Base-by-base conservation (phyloP, 2,329 filamentous ascomycete species). In the Trichoderma semiorbis region DNA sequence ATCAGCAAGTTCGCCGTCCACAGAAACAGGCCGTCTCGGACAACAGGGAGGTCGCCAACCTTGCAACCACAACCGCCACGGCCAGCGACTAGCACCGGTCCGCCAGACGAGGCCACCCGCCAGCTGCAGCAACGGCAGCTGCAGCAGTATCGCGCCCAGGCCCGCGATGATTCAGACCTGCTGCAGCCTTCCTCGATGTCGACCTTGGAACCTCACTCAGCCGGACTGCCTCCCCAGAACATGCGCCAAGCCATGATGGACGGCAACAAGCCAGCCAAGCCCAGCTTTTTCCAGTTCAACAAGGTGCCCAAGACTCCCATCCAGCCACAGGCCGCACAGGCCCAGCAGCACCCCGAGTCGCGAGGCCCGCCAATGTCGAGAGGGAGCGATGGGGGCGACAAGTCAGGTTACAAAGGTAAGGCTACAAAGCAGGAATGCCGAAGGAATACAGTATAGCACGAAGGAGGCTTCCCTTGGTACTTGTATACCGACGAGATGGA, bases 201-300 rank as follows among this genome's bases (percentile, higher is more conserved):
- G 39, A 75, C 76, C 36, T 73, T 77, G 53, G 72, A 76, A 68
- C 72, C 77, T 61, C 75, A 72, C n/a, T 73, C 77, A 34, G 62
- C 55, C 70, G 74, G 60, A 71, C 73, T 74, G 69, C 69, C 66
- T 67, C 75, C 73, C 74, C 75, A 72, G 73, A 69, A 61, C 69
- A 70, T 71, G 62, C 78, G 79, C 70, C 74, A 72, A 28, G 70
- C 74, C 26, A 77, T 79, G 71, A 77, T 79, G 74, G 83, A 82
- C 76, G 81, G 79, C 74, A 81, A 80, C 67, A 85, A 84, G 75
- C 74, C 81, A n/a, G 81, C 83, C 72, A 86, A 84, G 76, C 83
- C 83, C 76, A 83, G 84, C 74, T 86, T 87, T 78, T 86, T 86
- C 76, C 83, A 85, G 77, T 87, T 87, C 78, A 83, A 81, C 73